Base-by-base conservation (phyloP, 2,329 filamentous ascomycete genomes). In the Penicillium brevicompactum region DNA sequence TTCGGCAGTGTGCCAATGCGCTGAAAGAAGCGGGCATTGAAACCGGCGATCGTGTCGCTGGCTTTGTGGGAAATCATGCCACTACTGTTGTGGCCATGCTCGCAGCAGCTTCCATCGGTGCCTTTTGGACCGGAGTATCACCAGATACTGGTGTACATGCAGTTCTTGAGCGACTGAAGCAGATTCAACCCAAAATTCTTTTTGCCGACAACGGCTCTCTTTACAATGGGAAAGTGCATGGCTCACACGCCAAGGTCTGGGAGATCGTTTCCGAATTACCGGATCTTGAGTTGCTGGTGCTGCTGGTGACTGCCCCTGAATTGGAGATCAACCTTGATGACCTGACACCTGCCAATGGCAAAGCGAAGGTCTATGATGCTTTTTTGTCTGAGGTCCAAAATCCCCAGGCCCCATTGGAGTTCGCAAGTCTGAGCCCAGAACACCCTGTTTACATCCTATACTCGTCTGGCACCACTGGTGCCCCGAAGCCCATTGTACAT, bases 401-500 rank as follows among this genome's bases (percentile, higher is more conserved):
- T 1, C 48, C 63, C 14, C 65, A 69, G 42, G 75, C 63, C 49
- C 72, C 62, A 68, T 80, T 87, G 43, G 74, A 70, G 21, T 97
- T 97, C 70, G 84, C 86, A 64, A 90, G 92, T 70, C 83, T 97
- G 8, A 83, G 86, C 1, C 87, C 94, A 1, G 90, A 93, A 18
- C 91, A 96, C 63, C 93, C 93, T 0, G 85, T 97, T 3, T 97
- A 97, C 69, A 92, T 99, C 44, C 82, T 97, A 32, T 99, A 96
- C 75, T 95, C 90, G 1, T 93, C 89, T 44, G 94, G 94, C 21
- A 99, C 94, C 0, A 97, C 94, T 0, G 86, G 86, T 2, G 76
- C 84, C 16, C 93, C 94, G 6, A 97, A 97, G 74, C 93, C 92
- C 62, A 97, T 99, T 62, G 88, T 97, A 1, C 94, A 99, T 72